Base-by-base conservation (phyloP, 2,329 filamentous ascomycete species). In the Periconia digitata region DNA sequence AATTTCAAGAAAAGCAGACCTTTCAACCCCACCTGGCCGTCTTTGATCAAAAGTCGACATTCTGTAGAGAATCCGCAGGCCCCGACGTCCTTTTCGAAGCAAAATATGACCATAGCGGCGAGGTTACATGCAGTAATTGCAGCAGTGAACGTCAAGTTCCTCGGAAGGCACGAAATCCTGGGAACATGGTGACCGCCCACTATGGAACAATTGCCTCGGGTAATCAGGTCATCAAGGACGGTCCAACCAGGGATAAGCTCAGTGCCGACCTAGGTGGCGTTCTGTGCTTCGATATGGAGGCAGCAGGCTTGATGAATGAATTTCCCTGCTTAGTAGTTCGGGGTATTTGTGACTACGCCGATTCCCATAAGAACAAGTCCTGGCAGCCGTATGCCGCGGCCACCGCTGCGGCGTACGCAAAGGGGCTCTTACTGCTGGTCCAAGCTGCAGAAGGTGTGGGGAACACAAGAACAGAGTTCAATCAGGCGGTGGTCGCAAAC, bases 241-340 rank as follows among this genome's bases (percentile, higher is more conserved):
- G 16, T 17, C n/a, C 40, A 27, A 13, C 18, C 13, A 50, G 38
- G 55, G 50, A 48, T 51, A 39, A 45, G 20, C n/a, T 32, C 10
- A 37, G 35, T 10, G 3, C n/a, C 4, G 16, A 17, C 6, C 16
- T 37, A 10, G 35, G 16, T 12, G 40, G 37, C 2, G 47, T 57
- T 8, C 43, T 58, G 1, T 58, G 56, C 40, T 57, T 49, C 36
- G 41, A 49, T 6, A 49, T 43, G 40, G 46, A 43, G 18, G 46
- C 40, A 21, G 46, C 46, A 50, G 60, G 58, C 40, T 54, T 64
- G 44, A 60, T 63, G 50, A 51, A 55, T 47, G 40, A 42, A 40
- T 59, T 56, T 29, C 55, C 54, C 2, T 57, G 52, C 29, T n/a
- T 59, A 4, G 51, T 59, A 3, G 40, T 59, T 32, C 51, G 54